Evolutionary conservation across 148 eudicot species (phyloP).

Genomic region (Silene conica): DNA sequence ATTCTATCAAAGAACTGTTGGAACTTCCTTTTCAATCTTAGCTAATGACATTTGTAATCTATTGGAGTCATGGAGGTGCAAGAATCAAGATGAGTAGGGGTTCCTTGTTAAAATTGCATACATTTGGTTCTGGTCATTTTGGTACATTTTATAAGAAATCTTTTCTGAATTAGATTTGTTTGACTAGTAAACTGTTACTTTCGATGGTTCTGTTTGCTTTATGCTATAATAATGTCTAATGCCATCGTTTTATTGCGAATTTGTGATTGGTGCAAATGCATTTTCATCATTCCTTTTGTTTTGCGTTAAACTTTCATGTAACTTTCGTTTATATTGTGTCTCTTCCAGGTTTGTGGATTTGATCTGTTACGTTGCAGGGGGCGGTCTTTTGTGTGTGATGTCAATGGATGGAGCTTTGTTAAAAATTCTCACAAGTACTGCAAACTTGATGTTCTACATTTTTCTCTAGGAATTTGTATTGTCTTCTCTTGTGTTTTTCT

Average conservation of each 20-base stretch:
- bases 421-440: slow-evolving; percentile 95
- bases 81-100: not conserved
- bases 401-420: slow-evolving; percentile 99
- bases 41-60: not conserved
- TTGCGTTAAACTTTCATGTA: not conserved
- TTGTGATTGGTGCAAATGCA: not conserved
- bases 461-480: not conserved
- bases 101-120: not conserved
- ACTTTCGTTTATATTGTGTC: slow-evolving; percentile 3
- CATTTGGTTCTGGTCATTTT: not conserved
- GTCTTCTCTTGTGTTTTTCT: not conserved
- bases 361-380: slow-evolving; percentile 96
- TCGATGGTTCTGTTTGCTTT: not conserved
- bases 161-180: not conserved
- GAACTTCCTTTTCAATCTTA: not conserved
- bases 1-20: not conserved
- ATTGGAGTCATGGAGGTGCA: not conserved
- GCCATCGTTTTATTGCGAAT: not conserved
- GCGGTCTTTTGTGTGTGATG: slow-evolving; percentile 96
- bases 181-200: not conserved
- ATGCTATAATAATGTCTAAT: not conserved
- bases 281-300: not conserved
- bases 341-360: slow-evolving; percentile 93
- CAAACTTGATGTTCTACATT: not conserved
- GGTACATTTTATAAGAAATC: not conserved